Evolutionary conservation across 2,329 filamentous ascomycete genomes (phyloP), one percentile per base, ranked within the genome.

Genomic region (Microcera coccophila): DNA sequence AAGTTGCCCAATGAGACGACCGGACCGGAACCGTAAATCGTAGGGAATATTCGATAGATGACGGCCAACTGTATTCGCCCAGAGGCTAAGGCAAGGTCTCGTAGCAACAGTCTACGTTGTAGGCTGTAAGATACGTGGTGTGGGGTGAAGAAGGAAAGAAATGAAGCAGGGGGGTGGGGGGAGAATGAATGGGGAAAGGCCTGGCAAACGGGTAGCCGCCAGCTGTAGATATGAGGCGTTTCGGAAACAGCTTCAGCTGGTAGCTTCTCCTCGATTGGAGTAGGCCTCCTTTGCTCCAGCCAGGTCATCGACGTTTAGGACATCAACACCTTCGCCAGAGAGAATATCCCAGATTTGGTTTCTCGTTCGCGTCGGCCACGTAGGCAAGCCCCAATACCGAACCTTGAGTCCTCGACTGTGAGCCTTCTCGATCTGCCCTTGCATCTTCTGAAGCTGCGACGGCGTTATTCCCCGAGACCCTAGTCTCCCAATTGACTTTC

Each of bases 251-350:
- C n/a, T n/a, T n/a, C n/a, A n/a, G n/a, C n/a, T n/a, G n/a, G n/a
- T n/a, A n/a, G n/a, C n/a, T n/a, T n/a, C n/a, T n/a, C n/a, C n/a
- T n/a, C n/a, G n/a, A n/a, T 18, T 37, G 10, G 28, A 36, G 26
- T 53, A 53, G 15, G 42, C 35, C 11, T 51, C 43, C 20, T 45
- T 52, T 17, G 54, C 53, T 15, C 65, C 73, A 42, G 65, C 63
- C 42, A 84, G 57, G 57, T 84, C 76, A 61, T 84, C 81, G 4
- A 78, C 76, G 58, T 82, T 84, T 39, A 85, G 54, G 34, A 82
- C 62, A 57, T 82, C 79, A 4, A 79, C 75, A 0, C 77, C 79
- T 49, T 80, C 76, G n/a, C 68, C 60, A 10, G 77, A 57, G 24
- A 84, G 54, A 2, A 72, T 63, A 39, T 72, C 65, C 79, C 81